Evolutionary conservation across 768 basidiomycete genomes (phyloP).

Genomic region (Paxillus ammoniavirescens): DNA sequence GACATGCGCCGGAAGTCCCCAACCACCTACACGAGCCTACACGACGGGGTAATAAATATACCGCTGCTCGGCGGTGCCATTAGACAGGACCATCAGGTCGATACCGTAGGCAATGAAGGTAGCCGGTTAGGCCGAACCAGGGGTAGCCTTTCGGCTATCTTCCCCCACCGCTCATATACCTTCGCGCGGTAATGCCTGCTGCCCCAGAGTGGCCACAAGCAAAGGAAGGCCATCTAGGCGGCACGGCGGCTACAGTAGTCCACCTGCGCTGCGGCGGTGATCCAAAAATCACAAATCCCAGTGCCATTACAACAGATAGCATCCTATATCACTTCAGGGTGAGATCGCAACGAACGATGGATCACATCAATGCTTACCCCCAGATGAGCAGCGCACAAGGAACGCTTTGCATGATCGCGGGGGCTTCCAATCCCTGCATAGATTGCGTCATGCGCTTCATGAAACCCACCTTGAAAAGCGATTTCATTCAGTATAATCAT

Average conservation of each 20-base stretch:
- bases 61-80: no score
- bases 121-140: not conserved
- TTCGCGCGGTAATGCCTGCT: no score
- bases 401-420: conserved; percentile 49
- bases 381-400: conserved; percentile 53
- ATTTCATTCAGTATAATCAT: no score
- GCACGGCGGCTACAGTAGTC: not conserved
- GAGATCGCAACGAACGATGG: not conserved
- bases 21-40: no score
- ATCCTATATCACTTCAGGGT: not conserved
- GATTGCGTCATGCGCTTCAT: conserved; percentile 10
- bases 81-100: not conserved
- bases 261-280: not conserved
- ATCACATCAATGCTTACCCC: conserved; percentile 36
- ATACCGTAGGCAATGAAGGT: not conserved
- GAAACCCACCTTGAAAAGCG: not conserved
- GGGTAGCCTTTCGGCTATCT: not conserved
- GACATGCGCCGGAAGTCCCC: no score
- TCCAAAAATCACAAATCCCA: not conserved
- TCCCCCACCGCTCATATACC: not conserved
- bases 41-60: no score
- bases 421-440: conserved; percentile 37
- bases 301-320: conserved; percentile 2
- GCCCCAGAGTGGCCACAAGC: conserved; percentile 1
- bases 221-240: not conserved